Conservation (phyloP, 306 rosid species). For the Fragaria ananassa region DNA sequence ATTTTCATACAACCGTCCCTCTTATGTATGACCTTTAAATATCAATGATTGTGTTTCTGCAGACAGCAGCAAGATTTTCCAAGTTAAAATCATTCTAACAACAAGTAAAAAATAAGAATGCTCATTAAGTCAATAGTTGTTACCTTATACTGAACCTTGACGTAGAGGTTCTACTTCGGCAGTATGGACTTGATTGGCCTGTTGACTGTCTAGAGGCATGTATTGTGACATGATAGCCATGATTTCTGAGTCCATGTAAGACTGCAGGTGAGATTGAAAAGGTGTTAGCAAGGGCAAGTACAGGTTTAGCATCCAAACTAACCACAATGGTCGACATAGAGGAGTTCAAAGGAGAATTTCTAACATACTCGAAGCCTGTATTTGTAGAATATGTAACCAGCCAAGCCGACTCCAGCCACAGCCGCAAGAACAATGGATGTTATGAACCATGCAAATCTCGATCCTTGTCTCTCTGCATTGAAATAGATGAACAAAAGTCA, state of each 20-base stretch:
- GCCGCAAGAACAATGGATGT: constrained; percentile 54
- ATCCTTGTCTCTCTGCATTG: constrained; percentile 66
- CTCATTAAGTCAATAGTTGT: constrained; percentile 13
- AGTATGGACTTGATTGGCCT: constrained; percentile 45
- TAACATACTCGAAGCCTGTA: constrained; percentile 83
- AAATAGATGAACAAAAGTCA: constrained; percentile 13
- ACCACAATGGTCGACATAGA: background rate
- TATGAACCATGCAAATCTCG: constrained; percentile 50
- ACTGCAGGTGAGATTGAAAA: constrained; percentile 35
- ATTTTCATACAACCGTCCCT: background rate
- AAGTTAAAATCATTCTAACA: constrained; percentile 6
- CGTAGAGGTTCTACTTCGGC: constrained; percentile 64
- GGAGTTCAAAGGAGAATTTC: constrained; percentile 11
- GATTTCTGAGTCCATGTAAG: constrained; percentile 96
- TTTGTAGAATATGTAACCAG: constrained; percentile 86
- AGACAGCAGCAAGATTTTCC: background rate
- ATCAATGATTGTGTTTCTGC: constrained; percentile 14
- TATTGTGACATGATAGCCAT: constrained; percentile 97
- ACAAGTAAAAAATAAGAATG: background rate
- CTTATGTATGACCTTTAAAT: background rate
- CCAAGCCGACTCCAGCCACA: constrained; percentile 54
- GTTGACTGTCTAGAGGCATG: constrained; percentile 84
- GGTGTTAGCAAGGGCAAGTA: background rate
- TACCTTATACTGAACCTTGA: constrained; percentile 53
- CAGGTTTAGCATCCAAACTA: constrained; percentile 1